These are phyloP conservation scores for Globisporangium canariense DNA, from an alignment of 352 stramenopile species.

Conservation along the genomic window DNA sequence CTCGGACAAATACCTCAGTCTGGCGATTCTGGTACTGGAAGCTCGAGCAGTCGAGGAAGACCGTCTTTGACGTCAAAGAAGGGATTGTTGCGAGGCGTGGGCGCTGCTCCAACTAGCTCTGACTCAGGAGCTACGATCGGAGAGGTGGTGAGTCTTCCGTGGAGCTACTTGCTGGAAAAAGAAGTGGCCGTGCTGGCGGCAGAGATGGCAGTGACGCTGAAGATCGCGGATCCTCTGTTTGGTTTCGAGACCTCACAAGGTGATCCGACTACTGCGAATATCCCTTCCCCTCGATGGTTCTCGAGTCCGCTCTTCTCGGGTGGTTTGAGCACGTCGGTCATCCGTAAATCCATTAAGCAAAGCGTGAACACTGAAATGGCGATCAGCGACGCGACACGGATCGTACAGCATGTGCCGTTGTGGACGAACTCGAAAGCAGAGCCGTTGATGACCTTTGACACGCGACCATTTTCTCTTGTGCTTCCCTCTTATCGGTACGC, in stretches of 20 bases:
- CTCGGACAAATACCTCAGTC: constrained; percentile 23
- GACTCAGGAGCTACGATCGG: constrained; percentile 13
- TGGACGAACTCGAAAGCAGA: constrained; percentile 1
- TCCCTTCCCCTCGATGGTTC: constrained; percentile 16
- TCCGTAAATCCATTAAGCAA: constrained; percentile 12
- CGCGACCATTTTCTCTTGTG: constrained; percentile 31
- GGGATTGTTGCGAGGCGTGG: not conserved
- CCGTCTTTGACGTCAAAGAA: not conserved
- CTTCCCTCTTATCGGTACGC: constrained; percentile 21
- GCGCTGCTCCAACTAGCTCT: not conserved
- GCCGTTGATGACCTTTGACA: constrained; percentile 2
- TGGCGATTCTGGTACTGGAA: not conserved
- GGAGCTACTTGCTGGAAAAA: constrained; percentile 62
- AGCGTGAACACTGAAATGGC: not conserved
- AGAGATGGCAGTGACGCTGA: constrained; percentile 55
- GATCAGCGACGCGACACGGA: constrained; percentile 6
- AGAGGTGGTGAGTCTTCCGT: constrained; percentile 38
- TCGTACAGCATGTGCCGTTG: constrained; percentile 35
- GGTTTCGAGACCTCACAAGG: not conserved
- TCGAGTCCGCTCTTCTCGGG: constrained; percentile 29
- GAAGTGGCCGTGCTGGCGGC: constrained; percentile 47
- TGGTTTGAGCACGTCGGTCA: constrained; percentile 20
- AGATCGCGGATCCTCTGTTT: constrained; percentile 38
- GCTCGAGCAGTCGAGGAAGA: not conserved
- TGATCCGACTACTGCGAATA: not conserved